Evolutionary conservation across 768 basidiomycete genomes (phyloP), one percentile per base, ranked within the genome.

Genomic region (Pisolithus marmoratus): DNA sequence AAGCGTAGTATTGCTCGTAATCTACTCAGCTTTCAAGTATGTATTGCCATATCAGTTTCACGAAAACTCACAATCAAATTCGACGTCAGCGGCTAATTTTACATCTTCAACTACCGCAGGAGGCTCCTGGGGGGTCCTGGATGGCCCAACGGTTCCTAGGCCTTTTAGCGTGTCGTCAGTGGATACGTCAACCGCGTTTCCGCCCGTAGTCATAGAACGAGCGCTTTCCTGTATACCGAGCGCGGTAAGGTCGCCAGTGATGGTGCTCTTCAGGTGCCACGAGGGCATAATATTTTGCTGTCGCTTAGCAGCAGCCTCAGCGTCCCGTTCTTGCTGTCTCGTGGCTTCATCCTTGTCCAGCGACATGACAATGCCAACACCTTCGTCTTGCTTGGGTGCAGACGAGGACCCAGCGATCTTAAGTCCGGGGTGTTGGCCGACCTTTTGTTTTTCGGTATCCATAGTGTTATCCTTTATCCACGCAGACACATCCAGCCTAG

Each of bases 211-310:
- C 49, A 78, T 77, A 23, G 75, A 69, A 51, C 84, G 72, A n/a
- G 79, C 82, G 55, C 67, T 80, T 64, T 90, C 87, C 59, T 83
- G 80, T 52, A 89, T 78, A 19, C 93, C 92, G 38, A 94, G 75
- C 20, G 90, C 87, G 1, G 95, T 96, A 54, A 93, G 72, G 58
- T 94, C 88, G 8, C 94, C 93, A 4, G 92, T 85, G 54, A 99
- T 92, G 3, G 96, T 99, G 63, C 92, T 94, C 69, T 91, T 89
- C 59, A 94, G 78, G 72, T 96, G 91, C 96, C 96, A 99, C 12
- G 87, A 76, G 1, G 96, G 96, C 42, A 99, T 73, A 0, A 84
- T 81, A 64, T 98, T 97, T 72, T 98, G 94, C 63, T 86, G 81
- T 52, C 91, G 72, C 70, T 94, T 94, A 50, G 85, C 80, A 52